Conservation (phyloP, 2,329 filamentous ascomycete species). For the Mariannaea sp. region DNA sequence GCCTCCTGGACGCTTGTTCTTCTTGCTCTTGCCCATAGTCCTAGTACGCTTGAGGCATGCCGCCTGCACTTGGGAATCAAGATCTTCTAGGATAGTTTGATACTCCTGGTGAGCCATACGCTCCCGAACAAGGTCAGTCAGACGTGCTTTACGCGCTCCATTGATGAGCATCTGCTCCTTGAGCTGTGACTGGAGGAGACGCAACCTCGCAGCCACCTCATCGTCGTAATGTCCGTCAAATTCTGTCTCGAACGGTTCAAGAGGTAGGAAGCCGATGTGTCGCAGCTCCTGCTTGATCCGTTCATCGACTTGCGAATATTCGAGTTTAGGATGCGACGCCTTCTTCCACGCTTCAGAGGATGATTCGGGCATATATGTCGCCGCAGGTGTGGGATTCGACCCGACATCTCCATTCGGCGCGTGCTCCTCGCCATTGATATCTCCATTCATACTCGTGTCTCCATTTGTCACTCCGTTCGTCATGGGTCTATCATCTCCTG, state of each 20-base stretch:
- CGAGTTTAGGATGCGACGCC: constrained; percentile 73
- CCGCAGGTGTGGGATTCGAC: constrained; percentile 60
- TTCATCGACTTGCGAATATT: constrained; percentile 87
- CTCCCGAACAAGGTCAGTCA: constrained; percentile 87
- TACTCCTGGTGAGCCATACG: constrained; percentile 97
- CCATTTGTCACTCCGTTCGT: constrained; percentile 58
- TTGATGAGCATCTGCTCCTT: constrained; percentile 86
- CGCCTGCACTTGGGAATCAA: constrained; percentile 91
- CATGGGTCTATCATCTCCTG: constrained; percentile 61
- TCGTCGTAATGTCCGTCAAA: constrained; percentile 93
- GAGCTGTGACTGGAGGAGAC: constrained; percentile 80
- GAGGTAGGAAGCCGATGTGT: constrained; percentile 84
- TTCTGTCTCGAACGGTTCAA: constrained; percentile 68
- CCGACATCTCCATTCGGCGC: constrained; percentile 46
- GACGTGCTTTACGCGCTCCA: constrained; percentile 83
- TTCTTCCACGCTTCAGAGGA: constrained; percentile 79
- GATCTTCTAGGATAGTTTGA: constrained; percentile 92
- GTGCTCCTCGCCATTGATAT: constrained; percentile 45
- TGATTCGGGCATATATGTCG: constrained; percentile 80
- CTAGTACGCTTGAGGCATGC: constrained; percentile 95
- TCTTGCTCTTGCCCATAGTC: constrained; percentile 92
- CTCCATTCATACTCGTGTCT: constrained; percentile 61
- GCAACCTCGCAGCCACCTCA: constrained; percentile 87
- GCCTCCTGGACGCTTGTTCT: constrained; percentile 79
- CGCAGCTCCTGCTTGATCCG: constrained; percentile 89